Percentiles rank a stretch among this genome's conserved stretches.
Conservation (phyloP, 176 grass and related monocot genomes). For the Aegilops longissima region DNA sequence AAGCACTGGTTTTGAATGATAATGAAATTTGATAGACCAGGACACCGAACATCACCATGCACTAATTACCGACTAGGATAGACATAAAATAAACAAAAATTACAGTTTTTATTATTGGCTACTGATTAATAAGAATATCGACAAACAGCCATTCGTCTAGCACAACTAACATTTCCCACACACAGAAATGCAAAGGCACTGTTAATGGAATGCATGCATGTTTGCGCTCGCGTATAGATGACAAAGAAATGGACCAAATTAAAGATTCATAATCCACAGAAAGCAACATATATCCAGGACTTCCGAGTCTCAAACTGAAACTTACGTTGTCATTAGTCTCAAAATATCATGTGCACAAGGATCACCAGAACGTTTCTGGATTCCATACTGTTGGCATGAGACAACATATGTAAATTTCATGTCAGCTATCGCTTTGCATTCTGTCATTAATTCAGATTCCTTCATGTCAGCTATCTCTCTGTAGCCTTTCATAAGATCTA, state of each 20-base stretch:
- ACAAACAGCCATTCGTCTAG: neutral
- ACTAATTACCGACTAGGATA: neutral
- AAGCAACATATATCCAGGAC: neutral
- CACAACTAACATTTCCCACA: neutral
- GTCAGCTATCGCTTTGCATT: slow-evolving; percentile 97
- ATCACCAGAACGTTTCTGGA: slow-evolving; percentile 82
- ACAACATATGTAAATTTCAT: slow-evolving; percentile 99
- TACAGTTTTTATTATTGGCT: neutral
- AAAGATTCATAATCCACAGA: neutral
- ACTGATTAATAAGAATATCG: neutral
- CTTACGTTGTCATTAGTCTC: slow-evolving; percentile 88
- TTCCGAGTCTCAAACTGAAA: neutral
- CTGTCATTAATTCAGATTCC: slow-evolving; percentile 66
- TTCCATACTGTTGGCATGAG: slow-evolving; percentile 92
- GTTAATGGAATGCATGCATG: neutral
- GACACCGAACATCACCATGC: neutral
- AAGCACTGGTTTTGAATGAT: neutral
- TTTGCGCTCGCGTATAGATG: neutral
- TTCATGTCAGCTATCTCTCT: slow-evolving; percentile 64
- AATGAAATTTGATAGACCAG: neutral
- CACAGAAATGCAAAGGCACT: slow-evolving; percentile 3
- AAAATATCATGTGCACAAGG: slow-evolving; percentile 88
- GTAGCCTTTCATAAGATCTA: slow-evolving; percentile 97
- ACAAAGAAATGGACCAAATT: slow-evolving; percentile 20
- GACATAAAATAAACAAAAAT: neutral